Conservation (phyloP, 148 eudicot genomes). For the Polygonum aviculare region DNA sequence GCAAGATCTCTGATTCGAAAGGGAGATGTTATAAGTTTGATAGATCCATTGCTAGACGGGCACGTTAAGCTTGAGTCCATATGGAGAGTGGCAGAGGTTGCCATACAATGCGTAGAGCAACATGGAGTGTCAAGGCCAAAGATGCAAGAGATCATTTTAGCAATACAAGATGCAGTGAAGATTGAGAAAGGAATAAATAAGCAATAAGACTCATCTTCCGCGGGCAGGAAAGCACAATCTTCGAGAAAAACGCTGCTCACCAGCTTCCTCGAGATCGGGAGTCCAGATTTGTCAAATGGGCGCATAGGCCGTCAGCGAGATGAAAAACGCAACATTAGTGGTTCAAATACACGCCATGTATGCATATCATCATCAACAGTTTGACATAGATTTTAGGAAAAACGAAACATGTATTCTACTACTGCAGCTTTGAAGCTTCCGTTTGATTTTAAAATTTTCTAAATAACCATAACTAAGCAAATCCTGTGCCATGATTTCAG, state of each 20-base stretch:
- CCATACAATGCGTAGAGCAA: conserved; percentile 75
- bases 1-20: conserved; percentile 84
- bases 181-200: conserved; percentile 62
- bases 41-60: conserved; percentile 59
- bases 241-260: conserved; percentile 78
- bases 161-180: conserved; percentile 84
- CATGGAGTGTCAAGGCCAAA: conserved; percentile 63
- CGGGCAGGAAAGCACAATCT: conserved; percentile 48
- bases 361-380: not conserved
- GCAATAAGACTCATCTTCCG: conserved; percentile 31
- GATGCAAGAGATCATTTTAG: conserved; percentile 84
- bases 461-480: not conserved
- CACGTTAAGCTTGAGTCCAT: conserved; percentile 64
- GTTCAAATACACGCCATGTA: not conserved
- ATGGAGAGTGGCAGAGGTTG: conserved; percentile 92
- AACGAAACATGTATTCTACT: not conserved
- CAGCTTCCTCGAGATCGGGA: conserved; percentile 81
- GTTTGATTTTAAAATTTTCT: not conserved
- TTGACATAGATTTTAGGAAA: not conserved
- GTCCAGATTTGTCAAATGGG: conserved; percentile 67
- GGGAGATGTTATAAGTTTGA: conserved; percentile 82
- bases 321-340: conserved; percentile 16
- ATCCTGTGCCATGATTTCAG: not conserved
- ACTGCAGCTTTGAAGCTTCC: not conserved
- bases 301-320: conserved; percentile 67